Evolutionary conservation across 768 basidiomycete genomes (phyloP).

Genomic region (Pisolithus orientalis): DNA sequence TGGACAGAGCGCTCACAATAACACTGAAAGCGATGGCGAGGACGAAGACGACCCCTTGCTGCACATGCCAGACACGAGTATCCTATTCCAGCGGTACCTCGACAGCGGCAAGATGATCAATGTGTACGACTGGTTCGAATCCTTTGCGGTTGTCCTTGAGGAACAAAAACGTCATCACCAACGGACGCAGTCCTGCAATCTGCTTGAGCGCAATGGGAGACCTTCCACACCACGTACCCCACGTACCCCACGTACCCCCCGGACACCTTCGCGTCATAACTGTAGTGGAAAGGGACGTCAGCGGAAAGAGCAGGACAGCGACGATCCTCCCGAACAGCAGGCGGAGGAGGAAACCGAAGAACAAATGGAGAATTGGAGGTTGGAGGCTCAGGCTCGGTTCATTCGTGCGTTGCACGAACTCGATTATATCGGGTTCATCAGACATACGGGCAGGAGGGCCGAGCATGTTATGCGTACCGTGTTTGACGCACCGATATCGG

Average conservation of each 20-base stretch:
- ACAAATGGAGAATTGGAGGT: conserved; percentile 46
- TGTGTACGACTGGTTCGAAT: conserved; percentile 83
- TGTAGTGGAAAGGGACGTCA: neutral
- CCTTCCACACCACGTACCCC: neutral
- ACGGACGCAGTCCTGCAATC: neutral
- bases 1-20: neutral
- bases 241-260: neutral
- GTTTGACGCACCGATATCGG: conserved; percentile 39
- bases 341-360: conserved; percentile 26
- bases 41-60: conserved; percentile 31
- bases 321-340: conserved; percentile 11
- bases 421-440: conserved; percentile 74
- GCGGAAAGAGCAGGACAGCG: neutral
- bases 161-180: conserved; percentile 32
- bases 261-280: neutral
- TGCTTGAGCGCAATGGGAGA: neutral
- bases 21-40: conserved; percentile 8
- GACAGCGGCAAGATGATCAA: conserved; percentile 82
- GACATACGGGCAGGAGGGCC: conserved; percentile 70
- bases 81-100: conserved; percentile 70
- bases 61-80: conserved; percentile 67
- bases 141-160: conserved; percentile 65
- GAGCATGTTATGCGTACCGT: conserved; percentile 71
- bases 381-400: conserved; percentile 72
- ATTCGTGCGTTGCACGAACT: conserved; percentile 76